Evolutionary conservation across 306 rosid genomes (phyloP).

Genomic region (Quillaja saponaria): DNA sequence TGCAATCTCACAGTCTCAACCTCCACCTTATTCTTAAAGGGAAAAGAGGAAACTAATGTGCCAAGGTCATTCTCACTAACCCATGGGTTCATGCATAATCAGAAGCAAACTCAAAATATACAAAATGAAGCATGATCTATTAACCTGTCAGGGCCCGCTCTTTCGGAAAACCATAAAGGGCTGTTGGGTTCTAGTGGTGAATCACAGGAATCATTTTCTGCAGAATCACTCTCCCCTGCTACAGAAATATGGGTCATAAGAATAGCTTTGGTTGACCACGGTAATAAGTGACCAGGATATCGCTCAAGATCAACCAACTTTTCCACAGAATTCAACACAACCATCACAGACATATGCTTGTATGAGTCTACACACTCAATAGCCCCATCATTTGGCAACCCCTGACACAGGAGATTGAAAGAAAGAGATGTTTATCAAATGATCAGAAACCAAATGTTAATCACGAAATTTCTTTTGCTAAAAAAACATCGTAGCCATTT

Average conservation of each 20-base stretch:
- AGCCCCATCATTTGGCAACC: slow-evolving; percentile 82
- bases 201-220: slow-evolving; percentile 99
- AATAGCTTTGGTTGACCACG: slow-evolving; percentile 79
- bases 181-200: slow-evolving; percentile 98
- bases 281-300: slow-evolving; percentile 86
- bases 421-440: neutral
- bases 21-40: slow-evolving; percentile 13
- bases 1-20: slow-evolving; percentile 24
- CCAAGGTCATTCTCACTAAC: slow-evolving; percentile 20
- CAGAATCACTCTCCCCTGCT: slow-evolving; percentile 99
- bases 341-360: slow-evolving; percentile 86
- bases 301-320: slow-evolving; percentile 95
- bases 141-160: slow-evolving; percentile 67
- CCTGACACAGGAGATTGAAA: slow-evolving; percentile 53
- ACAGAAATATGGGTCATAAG: slow-evolving; percentile 87
- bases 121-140: slow-evolving; percentile 18
- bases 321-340: slow-evolving; percentile 80
- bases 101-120: slow-evolving; percentile 20
- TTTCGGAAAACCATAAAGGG: slow-evolving; percentile 88
- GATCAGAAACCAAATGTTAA: slow-evolving; percentile 23
- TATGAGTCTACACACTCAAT: slow-evolving; percentile 77
- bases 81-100: slow-evolving; percentile 27
- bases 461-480: slow-evolving; percentile 11
- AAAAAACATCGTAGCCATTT: neutral
- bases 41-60: slow-evolving; percentile 21